A percentile compares a stretch with the other conserved stretches of the same genome.
Evolutionary conservation across 371 early-diverging fungal species (phyloP).

Genomic region (Blakeslea trispora): DNA sequence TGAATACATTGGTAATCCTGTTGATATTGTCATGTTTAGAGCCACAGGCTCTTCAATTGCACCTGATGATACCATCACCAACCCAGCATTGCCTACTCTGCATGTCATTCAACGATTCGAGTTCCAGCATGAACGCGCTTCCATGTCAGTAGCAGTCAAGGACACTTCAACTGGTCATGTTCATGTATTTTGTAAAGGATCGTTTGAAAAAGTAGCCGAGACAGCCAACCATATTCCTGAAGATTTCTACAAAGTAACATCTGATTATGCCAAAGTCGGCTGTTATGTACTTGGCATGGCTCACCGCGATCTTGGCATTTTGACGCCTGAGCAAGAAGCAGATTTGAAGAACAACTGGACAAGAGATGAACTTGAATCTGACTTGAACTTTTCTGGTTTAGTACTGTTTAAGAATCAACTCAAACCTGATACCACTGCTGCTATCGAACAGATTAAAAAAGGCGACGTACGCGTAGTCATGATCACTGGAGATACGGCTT

Average conservation of each 20-base stretch:
- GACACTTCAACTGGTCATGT: slow-evolving; percentile 43
- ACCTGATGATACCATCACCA: background rate
- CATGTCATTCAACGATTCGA: slow-evolving; percentile 72
- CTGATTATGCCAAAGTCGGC: slow-evolving; percentile 65
- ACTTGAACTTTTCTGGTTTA: slow-evolving; percentile 62
- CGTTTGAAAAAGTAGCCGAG: slow-evolving; percentile 69
- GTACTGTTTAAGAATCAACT: slow-evolving; percentile 83
- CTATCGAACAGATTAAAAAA: slow-evolving; percentile 68
- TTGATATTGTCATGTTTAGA: slow-evolving; percentile 86
- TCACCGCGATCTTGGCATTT: slow-evolving; percentile 50
- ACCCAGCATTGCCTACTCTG: background rate
- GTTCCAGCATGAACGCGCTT: slow-evolving; percentile 77
- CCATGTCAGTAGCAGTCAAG: slow-evolving; percentile 76
- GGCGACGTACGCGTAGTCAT: slow-evolving; percentile 82
- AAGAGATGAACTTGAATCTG: slow-evolving; percentile 67
- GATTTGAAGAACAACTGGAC: slow-evolving; percentile 27
- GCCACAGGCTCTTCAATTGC: slow-evolving; percentile 42
- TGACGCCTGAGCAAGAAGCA: slow-evolving; percentile 27
- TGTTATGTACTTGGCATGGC: slow-evolving; percentile 81
- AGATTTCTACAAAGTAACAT: slow-evolving; percentile 51
- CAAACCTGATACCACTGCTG: slow-evolving; percentile 70
- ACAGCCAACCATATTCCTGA: slow-evolving; percentile 52
- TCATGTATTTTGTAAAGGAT: slow-evolving; percentile 76
- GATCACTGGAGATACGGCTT: slow-evolving; percentile 91
- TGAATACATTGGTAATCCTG: slow-evolving; percentile 79